Percentiles rank a stretch among this genome's conserved stretches.
Conservation (phyloP, 1,284 basidiomycete species). For the Leccinum solheimii region DNA sequence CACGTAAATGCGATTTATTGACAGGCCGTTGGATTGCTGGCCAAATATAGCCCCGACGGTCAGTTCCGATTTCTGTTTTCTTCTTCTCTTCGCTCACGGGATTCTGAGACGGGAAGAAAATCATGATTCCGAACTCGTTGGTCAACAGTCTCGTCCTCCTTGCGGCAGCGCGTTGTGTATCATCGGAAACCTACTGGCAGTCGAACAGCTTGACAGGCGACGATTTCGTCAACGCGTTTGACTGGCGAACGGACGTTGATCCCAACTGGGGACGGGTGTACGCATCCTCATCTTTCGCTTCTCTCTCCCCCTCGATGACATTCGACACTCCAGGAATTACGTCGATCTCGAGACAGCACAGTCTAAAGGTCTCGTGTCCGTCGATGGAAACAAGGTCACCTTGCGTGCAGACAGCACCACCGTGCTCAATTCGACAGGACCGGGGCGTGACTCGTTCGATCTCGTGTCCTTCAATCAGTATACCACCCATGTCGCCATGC, state of each 20-base stretch:
- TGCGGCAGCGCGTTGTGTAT: constrained; percentile 1
- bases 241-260: constrained; percentile 13
- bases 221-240: constrained; percentile 19
- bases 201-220: constrained; percentile 18
- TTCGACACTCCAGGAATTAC: constrained; percentile 12
- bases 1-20: constrained; percentile 9
- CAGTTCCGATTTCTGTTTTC: background rate
- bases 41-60: background rate
- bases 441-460: constrained; percentile 40
- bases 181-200: constrained; percentile 14
- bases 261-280: constrained; percentile 24
- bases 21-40: background rate
- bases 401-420: constrained; percentile 22
- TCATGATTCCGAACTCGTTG: constrained; percentile 6
- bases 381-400: constrained; percentile 17
- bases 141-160: constrained; percentile 9
- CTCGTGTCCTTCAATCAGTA: constrained; percentile 34
- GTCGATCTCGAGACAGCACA: constrained; percentile 12
- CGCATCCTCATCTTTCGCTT: background rate
- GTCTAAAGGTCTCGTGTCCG: constrained; percentile 16
- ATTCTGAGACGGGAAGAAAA: background rate
- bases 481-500: constrained; percentile 38
- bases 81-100: background rate
- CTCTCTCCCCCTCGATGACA: background rate
- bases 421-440: constrained; percentile 24